Evolutionary conservation across 108 stramenopile species (phyloP).

Genomic region (Stephanodiscus minutulus): DNA sequence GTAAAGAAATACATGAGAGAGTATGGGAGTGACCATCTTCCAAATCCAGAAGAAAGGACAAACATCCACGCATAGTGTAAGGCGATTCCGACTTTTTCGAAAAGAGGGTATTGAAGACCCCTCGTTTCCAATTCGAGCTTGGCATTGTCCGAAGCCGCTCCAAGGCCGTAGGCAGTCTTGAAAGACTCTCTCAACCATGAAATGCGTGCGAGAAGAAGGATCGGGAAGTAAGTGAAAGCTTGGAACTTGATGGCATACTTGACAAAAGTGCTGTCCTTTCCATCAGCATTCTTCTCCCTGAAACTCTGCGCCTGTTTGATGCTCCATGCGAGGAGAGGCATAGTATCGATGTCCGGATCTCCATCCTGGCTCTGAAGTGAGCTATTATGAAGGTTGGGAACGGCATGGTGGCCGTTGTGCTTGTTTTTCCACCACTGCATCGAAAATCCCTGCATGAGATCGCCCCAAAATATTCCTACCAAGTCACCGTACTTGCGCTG

Average conservation of each 20-base stretch:
- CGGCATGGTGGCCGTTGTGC: conserved; percentile 99
- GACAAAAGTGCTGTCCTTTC: conserved; percentile 76
- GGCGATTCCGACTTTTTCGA: conserved; percentile 75
- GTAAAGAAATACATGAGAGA: conserved; percentile 70
- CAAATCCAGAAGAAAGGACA: conserved; percentile 73
- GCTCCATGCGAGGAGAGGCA: conserved; percentile 98
- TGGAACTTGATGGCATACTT: conserved; percentile 88
- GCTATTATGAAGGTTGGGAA: conserved; percentile 96
- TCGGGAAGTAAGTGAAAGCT: conserved; percentile 95
- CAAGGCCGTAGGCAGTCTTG: conserved; percentile 90
- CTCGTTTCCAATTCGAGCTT: conserved; percentile 74
- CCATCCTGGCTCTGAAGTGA: conserved; percentile 80
- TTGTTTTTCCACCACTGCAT: conserved; percentile 98
- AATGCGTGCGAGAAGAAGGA: conserved; percentile 93
- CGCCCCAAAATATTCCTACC: conserved; percentile 92
- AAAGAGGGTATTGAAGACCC: conserved; percentile 82
- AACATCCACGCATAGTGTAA: conserved; percentile 87
- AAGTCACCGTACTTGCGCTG: conserved; percentile 93
- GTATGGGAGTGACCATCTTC: conserved; percentile 69
- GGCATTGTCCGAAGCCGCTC: conserved; percentile 83
- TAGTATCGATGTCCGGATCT: conserved; percentile 98
- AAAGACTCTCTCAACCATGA: conserved; percentile 96
- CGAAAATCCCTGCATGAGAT: conserved; percentile 94
- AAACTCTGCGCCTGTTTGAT: conserved; percentile 92
- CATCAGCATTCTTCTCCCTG: conserved; percentile 66